Evolutionary conservation across 768 basidiomycete genomes (phyloP).

Genomic region (Mycena epipterygia): DNA sequence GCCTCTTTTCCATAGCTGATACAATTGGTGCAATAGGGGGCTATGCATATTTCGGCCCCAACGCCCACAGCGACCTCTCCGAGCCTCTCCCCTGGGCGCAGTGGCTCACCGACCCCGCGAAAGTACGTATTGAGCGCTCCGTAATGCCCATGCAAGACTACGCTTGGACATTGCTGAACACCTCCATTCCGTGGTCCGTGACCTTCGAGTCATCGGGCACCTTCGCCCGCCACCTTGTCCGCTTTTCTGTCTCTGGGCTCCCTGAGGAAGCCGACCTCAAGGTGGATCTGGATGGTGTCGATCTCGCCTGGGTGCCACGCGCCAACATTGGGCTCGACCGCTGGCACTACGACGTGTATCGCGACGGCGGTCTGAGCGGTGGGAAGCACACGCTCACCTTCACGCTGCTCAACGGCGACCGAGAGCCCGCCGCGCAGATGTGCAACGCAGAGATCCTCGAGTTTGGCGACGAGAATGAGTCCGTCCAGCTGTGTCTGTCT

Average conservation of each 20-base stretch:
- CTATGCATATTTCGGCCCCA: slow-evolving; percentile 77
- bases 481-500: slow-evolving; percentile 38
- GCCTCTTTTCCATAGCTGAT: neutral
- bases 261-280: slow-evolving; percentile 65
- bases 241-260: slow-evolving; percentile 82
- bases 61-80: slow-evolving; percentile 63
- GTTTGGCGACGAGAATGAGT: slow-evolving; percentile 76
- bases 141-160: slow-evolving; percentile 84
- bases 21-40: slow-evolving; percentile 82
- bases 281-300: slow-evolving; percentile 71
- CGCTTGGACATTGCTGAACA: slow-evolving; percentile 81
- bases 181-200: slow-evolving; percentile 68
- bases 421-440: slow-evolving; percentile 75
- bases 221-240: slow-evolving; percentile 71
- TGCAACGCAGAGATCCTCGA: slow-evolving; percentile 84
- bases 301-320: slow-evolving; percentile 72
- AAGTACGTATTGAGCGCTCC: slow-evolving; percentile 71
- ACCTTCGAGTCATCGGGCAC: slow-evolving; percentile 74
- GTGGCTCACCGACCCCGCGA: slow-evolving; percentile 67
- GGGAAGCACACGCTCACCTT: slow-evolving; percentile 76
- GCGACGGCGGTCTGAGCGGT: slow-evolving; percentile 51
- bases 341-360: slow-evolving; percentile 80
- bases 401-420: slow-evolving; percentile 59
- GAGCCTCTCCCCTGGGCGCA: slow-evolving; percentile 74
- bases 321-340: slow-evolving; percentile 74